Conservation (phyloP, 768 basidiomycete species). For the Mycena sanguinolenta region DNA sequence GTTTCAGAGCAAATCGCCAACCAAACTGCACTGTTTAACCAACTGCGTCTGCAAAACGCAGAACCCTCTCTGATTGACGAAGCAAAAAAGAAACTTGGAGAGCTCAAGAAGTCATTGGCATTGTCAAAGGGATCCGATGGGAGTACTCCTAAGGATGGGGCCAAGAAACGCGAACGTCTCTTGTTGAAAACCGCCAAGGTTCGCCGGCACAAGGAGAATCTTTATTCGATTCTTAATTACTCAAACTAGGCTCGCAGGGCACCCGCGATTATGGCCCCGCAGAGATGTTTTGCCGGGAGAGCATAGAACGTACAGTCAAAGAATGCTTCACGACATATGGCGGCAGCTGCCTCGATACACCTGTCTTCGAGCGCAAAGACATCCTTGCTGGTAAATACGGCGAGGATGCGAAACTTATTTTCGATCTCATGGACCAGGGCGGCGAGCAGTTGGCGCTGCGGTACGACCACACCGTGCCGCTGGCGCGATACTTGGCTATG, state of each 20-base stretch:
- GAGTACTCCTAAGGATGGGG: constrained; percentile 57
- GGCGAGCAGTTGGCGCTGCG: constrained; percentile 95
- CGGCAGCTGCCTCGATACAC: constrained; percentile 94
- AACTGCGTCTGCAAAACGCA: constrained; percentile 69
- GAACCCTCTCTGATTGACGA: constrained; percentile 67
- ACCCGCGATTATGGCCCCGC: constrained; percentile 94
- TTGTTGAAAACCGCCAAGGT: constrained; percentile 96
- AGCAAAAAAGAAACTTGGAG: constrained; percentile 76
- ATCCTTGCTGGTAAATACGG: constrained; percentile 97
- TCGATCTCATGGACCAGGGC: constrained; percentile 97
- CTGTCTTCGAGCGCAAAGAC: constrained; percentile 98
- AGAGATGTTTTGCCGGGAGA: constrained; percentile 92
- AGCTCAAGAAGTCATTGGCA: constrained; percentile 72
- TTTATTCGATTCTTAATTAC: constrained; percentile 26
- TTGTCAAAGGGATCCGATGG: constrained; percentile 57
- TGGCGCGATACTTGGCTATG: constrained; percentile 97
- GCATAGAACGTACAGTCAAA: constrained; percentile 90
- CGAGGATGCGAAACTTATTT: constrained; percentile 97
- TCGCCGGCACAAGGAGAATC: constrained; percentile 38
- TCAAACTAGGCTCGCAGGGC: constrained; percentile 66
- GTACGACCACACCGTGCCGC: constrained; percentile 97
- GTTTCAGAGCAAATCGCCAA: constrained; percentile 61
- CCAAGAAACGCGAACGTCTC: constrained; percentile 77
- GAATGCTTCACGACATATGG: constrained; percentile 91
- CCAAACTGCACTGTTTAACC: constrained; percentile 71